Evolutionary conservation across 176 grass and related monocot species (phyloP), one percentile per base, ranked within the genome.

Genomic region (Neostapfia colusana): DNA sequence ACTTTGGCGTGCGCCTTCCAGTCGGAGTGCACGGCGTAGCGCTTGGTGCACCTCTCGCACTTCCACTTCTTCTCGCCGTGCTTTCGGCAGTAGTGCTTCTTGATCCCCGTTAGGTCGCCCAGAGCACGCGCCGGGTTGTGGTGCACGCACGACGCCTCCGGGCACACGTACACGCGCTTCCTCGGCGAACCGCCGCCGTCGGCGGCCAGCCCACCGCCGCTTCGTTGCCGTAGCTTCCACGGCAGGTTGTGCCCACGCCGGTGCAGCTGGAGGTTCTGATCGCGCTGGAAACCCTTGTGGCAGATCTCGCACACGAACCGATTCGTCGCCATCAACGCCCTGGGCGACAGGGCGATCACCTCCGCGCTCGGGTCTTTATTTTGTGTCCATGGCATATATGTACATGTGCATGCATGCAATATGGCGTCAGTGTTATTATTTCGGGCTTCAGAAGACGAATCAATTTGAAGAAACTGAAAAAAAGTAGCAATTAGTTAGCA

Each of bases 1-100:
- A 99, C 85, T 81, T 99, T 99, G 85, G 91, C 76, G 86, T 99
- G 96, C 0, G 96, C 96, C 78, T 99, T 99, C 92, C 96, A 99
- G 81, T 99, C 96, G 3, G 96, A 99, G 70, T 92, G 96, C 37
- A 99, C 96, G 38, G 96, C 96, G 67, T 99, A 99, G 49, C 83
- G 89, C 89, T 99, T 99, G 21, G 42, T 61, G 82, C 91, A 93
- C 4, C 85, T 82, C 5, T 93, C 91, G 82, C 91, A 93, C 82
- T 83, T 90, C 91, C 91, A 93, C 70, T 90, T 93, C 91, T 93
- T 93, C 85, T 93, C 91, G 23, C 91, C 91, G 65, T 93, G 91
- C 82, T 93, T 93, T 10, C 91, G 81, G 85, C 82, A 85, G 78
- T 42, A 93, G 82, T 93, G 91, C 82, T 93, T 93, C 87, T 93